Base-by-base conservation (phyloP, 2,329 filamentous ascomycete genomes). In the Exophiala phaeomuriformis region DNA sequence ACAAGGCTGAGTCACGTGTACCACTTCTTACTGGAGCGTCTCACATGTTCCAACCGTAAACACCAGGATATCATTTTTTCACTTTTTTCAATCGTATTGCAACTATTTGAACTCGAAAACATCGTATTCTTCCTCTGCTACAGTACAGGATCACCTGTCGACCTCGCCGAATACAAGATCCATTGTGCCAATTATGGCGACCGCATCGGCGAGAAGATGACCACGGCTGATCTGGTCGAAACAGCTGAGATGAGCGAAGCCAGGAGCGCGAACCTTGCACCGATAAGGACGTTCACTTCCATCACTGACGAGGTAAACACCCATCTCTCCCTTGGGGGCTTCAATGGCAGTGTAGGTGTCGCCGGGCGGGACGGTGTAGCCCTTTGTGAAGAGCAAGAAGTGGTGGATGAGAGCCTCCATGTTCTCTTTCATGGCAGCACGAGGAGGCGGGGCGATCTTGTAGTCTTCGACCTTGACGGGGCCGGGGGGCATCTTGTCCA, bases 251-350 rank as follows among this genome's bases (percentile, higher is more conserved):
- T 98, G 94, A 60, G 93, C 93, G 67, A 98, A 98, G 58, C 93
- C 93, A 54, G 93, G 93, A 36, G 94, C 91, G 65, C 93, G 84
- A 65, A 98, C 96, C 77, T 96, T 94, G 75, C 93, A 96, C 67
- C 94, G 82, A 77, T 98, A 98, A 44, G 93, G 93, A 67, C 93
- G 80, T 80, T 98, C 93, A 69, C 84, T 93, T 60, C 93, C 93
- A 69, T 98, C 93, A 69, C 88, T 95, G 66, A 98, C 93, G 48
- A 98, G 76, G 70, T 86, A 98, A 42, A 98, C 93, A 70, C 86
- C 93, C 93, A 98, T 98, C 77, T 98, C 93, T 66, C 93, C 93
- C 85, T 98, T 98, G 57, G 93, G 93, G n/a, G 94, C 93, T 78
- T 98, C 93, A 61, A 98, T 98, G 58, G 86, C 91, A 44, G 86